phyloP scores from a whole-genome alignment of 2,329 filamentous ascomycete species.

The Capronia epimyces region DNA sequence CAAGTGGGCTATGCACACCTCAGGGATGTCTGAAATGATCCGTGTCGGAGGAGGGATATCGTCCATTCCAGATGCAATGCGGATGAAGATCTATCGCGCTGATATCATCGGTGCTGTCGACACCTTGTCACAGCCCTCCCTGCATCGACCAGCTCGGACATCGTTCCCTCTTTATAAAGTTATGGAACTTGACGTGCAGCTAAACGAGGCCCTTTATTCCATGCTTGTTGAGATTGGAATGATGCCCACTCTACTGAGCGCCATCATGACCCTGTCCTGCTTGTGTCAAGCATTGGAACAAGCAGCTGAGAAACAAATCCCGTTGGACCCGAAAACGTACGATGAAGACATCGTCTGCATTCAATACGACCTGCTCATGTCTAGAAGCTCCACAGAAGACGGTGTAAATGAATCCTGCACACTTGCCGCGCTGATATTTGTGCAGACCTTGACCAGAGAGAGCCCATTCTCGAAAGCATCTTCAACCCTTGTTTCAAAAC shows the following conservation, averaged over 20 bases:
- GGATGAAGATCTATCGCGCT: conserved; percentile 22
- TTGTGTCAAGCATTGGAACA: conserved; percentile 15
- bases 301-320: conserved; percentile 2
- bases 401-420: conserved; percentile 9
- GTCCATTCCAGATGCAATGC: conserved; percentile 10
- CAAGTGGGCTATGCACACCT: conserved; percentile 19
- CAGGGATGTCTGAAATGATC: conserved; percentile 25
- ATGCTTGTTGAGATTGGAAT: conserved; percentile 1
- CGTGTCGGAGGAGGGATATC: conserved; percentile 17
- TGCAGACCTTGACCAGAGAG: conserved; percentile 15
- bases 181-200: conserved; percentile 3
- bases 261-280: conserved; percentile 11
- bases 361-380: conserved; percentile 17
- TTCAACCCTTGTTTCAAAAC: conserved; percentile 8
- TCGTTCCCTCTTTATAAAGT: conserved; percentile 3
- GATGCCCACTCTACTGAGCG: conserved; percentile 1
- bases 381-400: neutral
- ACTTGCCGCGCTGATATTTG: conserved; percentile 19
- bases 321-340: conserved; percentile 15
- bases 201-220: neutral
- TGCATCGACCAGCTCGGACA: conserved; percentile 10
- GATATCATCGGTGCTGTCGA: conserved; percentile 23
- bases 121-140: conserved; percentile 13
- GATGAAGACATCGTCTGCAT: conserved; percentile 20
- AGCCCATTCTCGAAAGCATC: conserved; percentile 9